Evolutionary conservation across 129 eudicot genomes (phyloP), one percentile per base, ranked within the genome.

Genomic region (Flaveria sonorensis): DNA sequence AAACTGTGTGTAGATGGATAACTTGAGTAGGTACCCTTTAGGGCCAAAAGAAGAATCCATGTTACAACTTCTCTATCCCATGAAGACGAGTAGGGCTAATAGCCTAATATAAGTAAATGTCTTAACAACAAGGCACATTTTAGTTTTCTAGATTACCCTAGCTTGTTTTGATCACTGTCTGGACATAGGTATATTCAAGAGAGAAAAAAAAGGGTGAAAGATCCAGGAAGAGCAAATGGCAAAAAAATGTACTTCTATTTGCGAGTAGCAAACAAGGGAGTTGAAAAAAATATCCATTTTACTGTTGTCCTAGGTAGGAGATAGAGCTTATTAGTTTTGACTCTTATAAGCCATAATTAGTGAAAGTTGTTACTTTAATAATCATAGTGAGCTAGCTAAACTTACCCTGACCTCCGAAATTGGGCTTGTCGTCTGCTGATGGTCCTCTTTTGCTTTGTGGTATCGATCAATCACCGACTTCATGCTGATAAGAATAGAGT

Each of bases 331-430:
- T 30, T 30, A 30, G 36, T 30, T 30, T 30, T 30, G 36, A 30
- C 0, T 30, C 36, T 3, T 30, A 6, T 1, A 36, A 36, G 1
- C 40, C 40, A 36, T 36, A 36, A 36, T 36, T 1, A 36, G 7
- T 36, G 7, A 36, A 36, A 36, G 40, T 36, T 36, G 7, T 36
- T 36, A 36, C 40, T 36, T 36, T 36, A 36, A 36, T 36, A 36
- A 36, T 36, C 40, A 36, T 36, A 36, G 40, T 5, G 40, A 36
- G 7, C 40, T 36, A 36, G 40, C 40, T 48, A 30, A 82, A 63
- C 57, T 89, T 84, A 90, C 96, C 96, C 82, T 82, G 86, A 90
- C 84, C 84, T 91, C 94, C 28, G 97, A 88, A 83, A 78, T 26
- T 19, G 89, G 89, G 84, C 81, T 85, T 73, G 85, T 64, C 68